Evolutionary conservation across 73 alveolate species (phyloP), one percentile per base, ranked within the genome.

Genomic region (Paramecium pentaurelia): DNA sequence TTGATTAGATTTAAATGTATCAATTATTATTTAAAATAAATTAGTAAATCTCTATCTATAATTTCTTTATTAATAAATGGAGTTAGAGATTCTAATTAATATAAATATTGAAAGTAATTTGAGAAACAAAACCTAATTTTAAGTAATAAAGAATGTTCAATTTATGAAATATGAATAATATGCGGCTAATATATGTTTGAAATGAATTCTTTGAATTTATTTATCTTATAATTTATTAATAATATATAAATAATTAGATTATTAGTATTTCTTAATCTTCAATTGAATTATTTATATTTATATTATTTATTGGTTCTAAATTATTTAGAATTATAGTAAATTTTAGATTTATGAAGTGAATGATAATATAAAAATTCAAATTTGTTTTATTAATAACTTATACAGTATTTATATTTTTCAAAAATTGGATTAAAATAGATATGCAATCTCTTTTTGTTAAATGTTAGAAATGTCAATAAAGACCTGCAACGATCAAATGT

Each of bases 371-470:
- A 88, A 89, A 14, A 20, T 36, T 37, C 60, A 73, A 73, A 73
- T 36, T 36, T 37, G n/a, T 30, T 37, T 73, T 40, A 73, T 37
- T 12, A 32, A 64, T 64, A 64, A 64, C 42, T 12, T 64, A 32
- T 64, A 28, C 25, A 64, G 47, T 64, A 64, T 12, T 64, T 32
- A 32, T 32, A 32, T 64, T 64, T 32, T 64, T n/a, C 4, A 32
- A 64, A 28, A 28, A 9, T 58, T 60, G 18, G 25, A 47, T 11
- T 47, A 47, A 47, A 47, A 18, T 34, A 64, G 28, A 64, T 54
- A 80, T 80, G 91, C 75, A 80, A 47, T 80, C 91, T 18, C 91
- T 80, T 51, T 80, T 80, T 47, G 73, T 80, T 27, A 80, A 47
- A 28, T 80, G 91, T 49, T 64, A 80, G 34, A 80, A 80, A 47